phyloP scores from a whole-genome alignment of 75 land plant species.

The Cryptomeria japonica region DNA sequence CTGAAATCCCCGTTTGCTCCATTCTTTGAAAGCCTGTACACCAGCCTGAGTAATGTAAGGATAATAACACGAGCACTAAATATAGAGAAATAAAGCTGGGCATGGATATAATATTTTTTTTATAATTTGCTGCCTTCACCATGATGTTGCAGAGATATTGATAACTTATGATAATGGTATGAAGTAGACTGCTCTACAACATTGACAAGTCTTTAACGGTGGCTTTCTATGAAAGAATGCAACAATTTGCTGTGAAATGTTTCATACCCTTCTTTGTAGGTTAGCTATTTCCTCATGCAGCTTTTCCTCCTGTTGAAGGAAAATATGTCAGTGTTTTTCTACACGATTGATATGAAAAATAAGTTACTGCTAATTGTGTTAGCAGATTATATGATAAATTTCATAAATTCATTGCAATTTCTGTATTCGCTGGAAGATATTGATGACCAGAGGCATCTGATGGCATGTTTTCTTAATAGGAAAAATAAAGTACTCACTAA shows the following conservation, averaged over 20 bases:
- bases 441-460: too few relatives aligned
- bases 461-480: too few relatives aligned
- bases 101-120: too few relatives aligned
- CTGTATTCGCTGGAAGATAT: too few relatives aligned
- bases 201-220: not conserved
- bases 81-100: too few relatives aligned
- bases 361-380: too few relatives aligned
- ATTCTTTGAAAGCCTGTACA: not conserved
- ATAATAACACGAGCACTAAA: not conserved
- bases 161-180: not conserved
- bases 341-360: too few relatives aligned
- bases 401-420: too few relatives aligned
- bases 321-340: not conserved
- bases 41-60: not conserved
- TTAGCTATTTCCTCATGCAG: not conserved
- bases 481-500: not conserved
- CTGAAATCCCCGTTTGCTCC: not conserved
- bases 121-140: too few relatives aligned
- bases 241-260: not conserved
- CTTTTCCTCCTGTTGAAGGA: not conserved
- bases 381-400: too few relatives aligned
- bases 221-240: not conserved
- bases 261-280: not conserved
- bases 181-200: not conserved
- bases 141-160: not conserved